phyloP scores from a whole-genome alignment of 148 eudicot species.

The Salicornia ramosissima region DNA sequence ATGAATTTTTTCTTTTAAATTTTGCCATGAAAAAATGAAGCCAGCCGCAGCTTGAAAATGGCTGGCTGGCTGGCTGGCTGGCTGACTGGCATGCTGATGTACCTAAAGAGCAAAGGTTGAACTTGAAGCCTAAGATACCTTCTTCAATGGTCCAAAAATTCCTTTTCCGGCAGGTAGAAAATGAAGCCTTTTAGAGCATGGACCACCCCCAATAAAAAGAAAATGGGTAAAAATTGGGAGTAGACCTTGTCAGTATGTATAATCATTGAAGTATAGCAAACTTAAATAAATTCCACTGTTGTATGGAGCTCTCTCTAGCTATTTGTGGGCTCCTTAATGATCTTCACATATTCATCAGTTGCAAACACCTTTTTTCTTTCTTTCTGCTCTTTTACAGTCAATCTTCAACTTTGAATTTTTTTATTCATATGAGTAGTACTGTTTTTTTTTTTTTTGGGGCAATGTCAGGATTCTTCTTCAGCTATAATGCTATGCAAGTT shows the following conservation, averaged over 20 bases:
- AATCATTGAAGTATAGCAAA: constrained; percentile 25
- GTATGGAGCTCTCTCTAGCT: no score
- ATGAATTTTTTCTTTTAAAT: no score
- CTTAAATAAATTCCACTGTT: constrained; percentile 7
- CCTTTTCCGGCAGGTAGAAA: constrained; percentile 20
- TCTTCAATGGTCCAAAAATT: constrained; percentile 19
- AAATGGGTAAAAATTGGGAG: not conserved
- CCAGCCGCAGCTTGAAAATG: no score
- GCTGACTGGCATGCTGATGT: constrained; percentile 11
- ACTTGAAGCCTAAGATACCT: constrained; percentile 12
- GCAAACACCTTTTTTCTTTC: not conserved
- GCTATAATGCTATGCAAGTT: not conserved
- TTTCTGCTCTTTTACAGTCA: not conserved
- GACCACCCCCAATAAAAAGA: constrained; percentile 23
- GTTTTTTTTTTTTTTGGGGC: constrained; percentile 10
- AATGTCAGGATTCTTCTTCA: constrained; percentile 12
- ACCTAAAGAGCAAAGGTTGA: constrained; percentile 11
- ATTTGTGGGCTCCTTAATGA: constrained; percentile 19
- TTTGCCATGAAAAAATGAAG: not conserved
- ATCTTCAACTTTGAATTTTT: no score
- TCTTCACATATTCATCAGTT: constrained; percentile 12
- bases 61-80: constrained; percentile 19
- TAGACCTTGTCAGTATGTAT: constrained; percentile 12
- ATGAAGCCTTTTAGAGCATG: constrained; percentile 15
- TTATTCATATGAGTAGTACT: not conserved